Conservation (phyloP, 805 yeast species). For the Saccharomycopsis lassenensis region DNA sequence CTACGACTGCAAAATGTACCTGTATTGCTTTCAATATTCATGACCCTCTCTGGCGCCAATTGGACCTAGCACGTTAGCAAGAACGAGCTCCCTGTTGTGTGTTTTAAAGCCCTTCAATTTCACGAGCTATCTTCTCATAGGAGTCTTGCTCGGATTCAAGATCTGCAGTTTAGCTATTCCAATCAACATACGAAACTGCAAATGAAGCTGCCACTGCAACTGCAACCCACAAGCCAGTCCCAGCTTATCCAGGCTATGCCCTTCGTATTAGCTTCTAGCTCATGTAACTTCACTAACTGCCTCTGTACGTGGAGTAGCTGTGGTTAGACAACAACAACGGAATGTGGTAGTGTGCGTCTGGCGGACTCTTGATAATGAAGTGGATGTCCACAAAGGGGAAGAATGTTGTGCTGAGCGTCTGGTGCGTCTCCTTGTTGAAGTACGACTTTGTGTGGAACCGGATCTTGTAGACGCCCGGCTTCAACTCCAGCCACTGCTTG, state of each 20-base stretch:
- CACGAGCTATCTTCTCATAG: slow-evolving; percentile 51
- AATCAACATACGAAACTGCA: too few species aligned
- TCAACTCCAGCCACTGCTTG: slow-evolving; percentile 37
- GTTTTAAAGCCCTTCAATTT: slow-evolving; percentile 38
- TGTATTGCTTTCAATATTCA: slow-evolving; percentile 59
- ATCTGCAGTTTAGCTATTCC: not conserved
- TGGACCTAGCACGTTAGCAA: slow-evolving; percentile 57
- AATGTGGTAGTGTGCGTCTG: slow-evolving; percentile 78
- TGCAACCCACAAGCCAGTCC: too few species aligned
- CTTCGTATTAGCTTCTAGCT: not conserved
- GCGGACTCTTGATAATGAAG: slow-evolving; percentile 55
- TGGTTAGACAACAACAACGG: slow-evolving; percentile 78
- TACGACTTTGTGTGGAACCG: slow-evolving; percentile 68
- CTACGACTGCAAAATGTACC: slow-evolving; percentile 66
- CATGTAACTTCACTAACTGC: slow-evolving; percentile 36
- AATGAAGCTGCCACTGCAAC: too few species aligned
- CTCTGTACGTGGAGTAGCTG: slow-evolving; percentile 86
- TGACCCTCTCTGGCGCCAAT: slow-evolving; percentile 67
- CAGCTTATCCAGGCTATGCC: too few species aligned
- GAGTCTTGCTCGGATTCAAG: slow-evolving; percentile 39
- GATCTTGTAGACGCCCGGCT: slow-evolving; percentile 63
- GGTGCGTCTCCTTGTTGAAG: slow-evolving; percentile 28
- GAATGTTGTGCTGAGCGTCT: slow-evolving; percentile 38
- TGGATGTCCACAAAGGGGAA: slow-evolving; percentile 82
- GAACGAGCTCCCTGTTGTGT: slow-evolving; percentile 34